A percentile compares a stretch with the other conserved stretches of the same genome.
These are phyloP conservation scores for Orbilia quercus DNA, from an alignment of 2,329 filamentous ascomycete genomes.

Conservation along the genomic window DNA sequence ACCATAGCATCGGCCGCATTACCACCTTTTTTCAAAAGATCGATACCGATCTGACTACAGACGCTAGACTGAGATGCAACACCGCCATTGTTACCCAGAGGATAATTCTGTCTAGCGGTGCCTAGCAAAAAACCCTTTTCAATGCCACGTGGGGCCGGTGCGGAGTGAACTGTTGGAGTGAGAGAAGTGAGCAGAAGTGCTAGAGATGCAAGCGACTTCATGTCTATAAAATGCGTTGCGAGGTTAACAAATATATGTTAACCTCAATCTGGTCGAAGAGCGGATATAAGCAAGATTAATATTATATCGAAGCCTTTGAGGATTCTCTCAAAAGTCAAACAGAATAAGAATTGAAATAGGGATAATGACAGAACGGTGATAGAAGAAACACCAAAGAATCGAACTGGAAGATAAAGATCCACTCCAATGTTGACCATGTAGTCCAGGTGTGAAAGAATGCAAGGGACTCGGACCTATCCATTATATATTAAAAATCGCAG, in stretches of 20 bases:
- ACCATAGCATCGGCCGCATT: slow-evolving; percentile 82
- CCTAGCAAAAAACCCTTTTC: too few relatives aligned
- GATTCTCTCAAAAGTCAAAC: background rate
- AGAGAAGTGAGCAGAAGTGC: slow-evolving; percentile 29
- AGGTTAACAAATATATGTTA: too few relatives aligned
- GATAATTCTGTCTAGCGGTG: background rate
- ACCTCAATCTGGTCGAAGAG: background rate
- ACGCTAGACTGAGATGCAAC: slow-evolving; percentile 76
- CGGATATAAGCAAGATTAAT: slow-evolving; percentile 6
- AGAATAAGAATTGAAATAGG: background rate
- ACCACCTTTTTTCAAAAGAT: slow-evolving; percentile 72
- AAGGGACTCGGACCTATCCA: background rate
- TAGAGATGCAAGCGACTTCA: slow-evolving; percentile 38
- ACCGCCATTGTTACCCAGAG: slow-evolving; percentile 66
- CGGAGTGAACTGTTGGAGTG: slow-evolving; percentile 13
- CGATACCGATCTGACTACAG: slow-evolving; percentile 76
- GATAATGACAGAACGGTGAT: slow-evolving; percentile 25
- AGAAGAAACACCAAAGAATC: slow-evolving; percentile 16
- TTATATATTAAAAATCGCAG: slow-evolving; percentile 28
- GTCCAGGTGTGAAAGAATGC: background rate
- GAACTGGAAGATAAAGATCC: background rate
- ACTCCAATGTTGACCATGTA: slow-evolving; percentile 4
- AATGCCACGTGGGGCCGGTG: slow-evolving; percentile 17
- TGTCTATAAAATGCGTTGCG: slow-evolving; percentile 28
- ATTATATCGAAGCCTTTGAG: background rate